Evolutionary conservation across 768 basidiomycete species (phyloP).

Genomic region (Tubosaeta sp.): DNA sequence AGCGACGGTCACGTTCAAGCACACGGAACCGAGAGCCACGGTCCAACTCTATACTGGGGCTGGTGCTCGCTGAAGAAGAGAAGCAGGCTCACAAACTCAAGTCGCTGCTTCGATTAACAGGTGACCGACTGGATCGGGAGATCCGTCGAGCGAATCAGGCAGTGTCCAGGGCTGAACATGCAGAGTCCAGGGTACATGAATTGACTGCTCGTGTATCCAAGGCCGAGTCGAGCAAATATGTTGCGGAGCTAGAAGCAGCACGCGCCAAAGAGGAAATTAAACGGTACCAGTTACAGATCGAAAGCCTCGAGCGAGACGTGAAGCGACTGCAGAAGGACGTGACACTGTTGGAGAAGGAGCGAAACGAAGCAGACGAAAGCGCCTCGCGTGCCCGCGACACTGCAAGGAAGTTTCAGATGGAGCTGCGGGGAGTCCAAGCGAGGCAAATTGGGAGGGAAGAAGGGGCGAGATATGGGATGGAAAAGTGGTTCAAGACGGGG

Average conservation of each 20-base stretch:
- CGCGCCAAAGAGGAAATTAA: slow-evolving; percentile 45
- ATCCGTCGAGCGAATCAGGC: slow-evolving; percentile 51
- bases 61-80: slow-evolving; percentile 52
- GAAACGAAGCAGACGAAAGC: slow-evolving; percentile 41
- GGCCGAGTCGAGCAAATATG: slow-evolving; percentile 41
- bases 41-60: slow-evolving; percentile 37
- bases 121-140: slow-evolving; percentile 54
- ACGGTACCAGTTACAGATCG: slow-evolving; percentile 44
- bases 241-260: slow-evolving; percentile 36
- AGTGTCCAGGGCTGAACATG: slow-evolving; percentile 45
- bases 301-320: slow-evolving; percentile 43
- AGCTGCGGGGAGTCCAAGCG: slow-evolving; percentile 43
- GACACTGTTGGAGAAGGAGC: slow-evolving; percentile 33
- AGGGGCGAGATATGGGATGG: slow-evolving; percentile 36
- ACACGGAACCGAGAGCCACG: slow-evolving; percentile 38
- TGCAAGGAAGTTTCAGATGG: slow-evolving; percentile 40
- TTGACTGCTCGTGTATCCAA: slow-evolving; percentile 33
- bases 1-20: slow-evolving; percentile 32
- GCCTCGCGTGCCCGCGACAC: slow-evolving; percentile 41
- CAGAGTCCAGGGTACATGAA: slow-evolving; percentile 47
- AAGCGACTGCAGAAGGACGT: slow-evolving; percentile 31
- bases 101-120: slow-evolving; percentile 45
- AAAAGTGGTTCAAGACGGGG: slow-evolving; percentile 44
- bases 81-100: slow-evolving; percentile 54
- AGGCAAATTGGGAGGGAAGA: slow-evolving; percentile 42